Percentiles rank a stretch among this genome's conserved stretches.
These are phyloP conservation scores for Eucalyptus pumila DNA, from an alignment of 345 rosid genomes.

Conservation along the genomic window DNA sequence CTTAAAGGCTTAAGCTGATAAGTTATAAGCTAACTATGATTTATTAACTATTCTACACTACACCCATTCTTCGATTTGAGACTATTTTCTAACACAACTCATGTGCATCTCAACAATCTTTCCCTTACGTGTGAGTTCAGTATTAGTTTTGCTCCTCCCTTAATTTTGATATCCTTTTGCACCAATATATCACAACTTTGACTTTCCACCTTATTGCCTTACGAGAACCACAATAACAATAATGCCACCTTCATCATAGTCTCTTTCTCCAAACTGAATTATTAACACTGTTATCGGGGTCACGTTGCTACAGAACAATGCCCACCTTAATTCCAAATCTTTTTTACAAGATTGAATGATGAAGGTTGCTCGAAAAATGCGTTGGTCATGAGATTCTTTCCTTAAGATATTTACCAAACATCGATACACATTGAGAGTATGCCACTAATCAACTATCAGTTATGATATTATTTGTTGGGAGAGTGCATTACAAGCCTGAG, in stretches of 20 bases:
- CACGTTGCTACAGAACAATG: accelerated
- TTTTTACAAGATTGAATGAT: not conserved
- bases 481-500: no score
- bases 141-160: not conserved
- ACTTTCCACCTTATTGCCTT: not conserved
- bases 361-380: not conserved
- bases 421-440: no score
- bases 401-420: no score
- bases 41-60: not conserved
- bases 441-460: no score
- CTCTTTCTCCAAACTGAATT: not conserved
- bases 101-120: not conserved
- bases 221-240: not conserved
- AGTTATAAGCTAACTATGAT: not conserved
- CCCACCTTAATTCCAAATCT: not conserved
- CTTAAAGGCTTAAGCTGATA: not conserved
- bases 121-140: accelerated
- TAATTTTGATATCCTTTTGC: not conserved
- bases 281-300: not conserved
- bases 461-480: no score
- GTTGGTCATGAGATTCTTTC: no score
- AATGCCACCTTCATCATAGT: not conserved
- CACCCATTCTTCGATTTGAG: not conserved
- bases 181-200: not conserved
- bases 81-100: not conserved